Conservation (phyloP, 148 eudicot genomes). For the Arctostaphylos glauca region DNA sequence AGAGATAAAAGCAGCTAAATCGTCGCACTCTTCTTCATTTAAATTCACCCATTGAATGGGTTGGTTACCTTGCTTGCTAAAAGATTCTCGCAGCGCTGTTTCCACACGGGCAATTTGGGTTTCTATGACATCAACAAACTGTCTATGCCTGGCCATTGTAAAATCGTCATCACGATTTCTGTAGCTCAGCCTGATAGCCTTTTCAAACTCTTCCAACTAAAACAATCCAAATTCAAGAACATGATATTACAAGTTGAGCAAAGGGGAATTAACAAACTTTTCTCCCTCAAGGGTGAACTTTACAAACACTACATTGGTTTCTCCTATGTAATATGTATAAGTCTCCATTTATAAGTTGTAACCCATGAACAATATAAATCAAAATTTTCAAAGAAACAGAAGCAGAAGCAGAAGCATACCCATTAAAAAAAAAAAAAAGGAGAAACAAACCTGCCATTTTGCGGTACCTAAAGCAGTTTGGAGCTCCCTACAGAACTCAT, state of each 20-base stretch:
- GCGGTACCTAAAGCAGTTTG: constrained; percentile 91
- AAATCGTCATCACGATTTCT: constrained; percentile 53
- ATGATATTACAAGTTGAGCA: background rate
- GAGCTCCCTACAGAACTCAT: constrained; percentile 66
- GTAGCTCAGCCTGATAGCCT: constrained; percentile 69
- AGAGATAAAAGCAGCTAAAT: constrained; percentile 79
- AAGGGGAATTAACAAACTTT: background rate
- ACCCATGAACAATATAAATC: background rate
- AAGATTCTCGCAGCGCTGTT: constrained; percentile 49
- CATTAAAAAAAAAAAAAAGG: background rate
- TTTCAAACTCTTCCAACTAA: constrained; percentile 92
- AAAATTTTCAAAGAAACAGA: background rate
- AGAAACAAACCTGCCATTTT: constrained; percentile 82
- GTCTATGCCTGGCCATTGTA: constrained; percentile 61
- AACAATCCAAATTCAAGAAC: background rate
- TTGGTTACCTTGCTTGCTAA: constrained; percentile 48
- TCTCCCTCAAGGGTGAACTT: background rate
- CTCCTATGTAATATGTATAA: no score
- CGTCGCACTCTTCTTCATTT: constrained; percentile 82
- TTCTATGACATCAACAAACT: constrained; percentile 72
- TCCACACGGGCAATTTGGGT: constrained; percentile 71
- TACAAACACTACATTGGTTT: background rate
- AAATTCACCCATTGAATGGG: constrained; percentile 78
- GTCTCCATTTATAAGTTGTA: background rate
- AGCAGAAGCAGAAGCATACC: no score